These are phyloP conservation scores for Crucihimalaya himalaica DNA, from an alignment of 345 rosid species.

Conservation along the genomic window DNA sequence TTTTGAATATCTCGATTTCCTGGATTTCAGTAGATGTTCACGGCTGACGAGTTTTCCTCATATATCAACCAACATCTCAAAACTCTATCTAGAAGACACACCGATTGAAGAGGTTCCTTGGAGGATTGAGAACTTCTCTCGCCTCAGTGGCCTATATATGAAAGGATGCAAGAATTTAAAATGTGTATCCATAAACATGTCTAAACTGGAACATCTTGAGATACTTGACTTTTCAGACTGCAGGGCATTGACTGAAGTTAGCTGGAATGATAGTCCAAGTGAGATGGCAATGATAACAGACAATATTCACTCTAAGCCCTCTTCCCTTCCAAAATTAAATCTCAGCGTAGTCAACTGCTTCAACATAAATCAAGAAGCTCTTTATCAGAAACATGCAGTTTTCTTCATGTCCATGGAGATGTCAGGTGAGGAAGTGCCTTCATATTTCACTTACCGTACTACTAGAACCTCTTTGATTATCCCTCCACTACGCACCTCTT, in stretches of 20 bases:
- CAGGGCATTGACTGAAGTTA: background rate
- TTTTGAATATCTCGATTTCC: rapidly evolving
- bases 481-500: background rate
- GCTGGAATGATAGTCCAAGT: background rate
- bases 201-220: background rate
- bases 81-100: background rate
- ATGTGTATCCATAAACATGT: background rate
- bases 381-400: background rate
- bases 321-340: background rate
- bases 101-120: background rate
- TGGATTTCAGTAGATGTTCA: background rate
- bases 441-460: background rate
- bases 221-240: background rate
- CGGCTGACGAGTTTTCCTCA: background rate
- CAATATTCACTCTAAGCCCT: background rate
- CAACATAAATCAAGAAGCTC: background rate
- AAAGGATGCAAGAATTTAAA: background rate
- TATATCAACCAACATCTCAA: background rate
- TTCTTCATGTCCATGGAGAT: background rate
- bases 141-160: background rate
- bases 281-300: background rate
- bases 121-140: background rate
- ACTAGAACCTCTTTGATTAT: background rate
- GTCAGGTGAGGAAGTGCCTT: background rate
- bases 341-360: background rate